Conservation (phyloP, 1,284 basidiomycete species). For the Malassezia japonica region DNA sequence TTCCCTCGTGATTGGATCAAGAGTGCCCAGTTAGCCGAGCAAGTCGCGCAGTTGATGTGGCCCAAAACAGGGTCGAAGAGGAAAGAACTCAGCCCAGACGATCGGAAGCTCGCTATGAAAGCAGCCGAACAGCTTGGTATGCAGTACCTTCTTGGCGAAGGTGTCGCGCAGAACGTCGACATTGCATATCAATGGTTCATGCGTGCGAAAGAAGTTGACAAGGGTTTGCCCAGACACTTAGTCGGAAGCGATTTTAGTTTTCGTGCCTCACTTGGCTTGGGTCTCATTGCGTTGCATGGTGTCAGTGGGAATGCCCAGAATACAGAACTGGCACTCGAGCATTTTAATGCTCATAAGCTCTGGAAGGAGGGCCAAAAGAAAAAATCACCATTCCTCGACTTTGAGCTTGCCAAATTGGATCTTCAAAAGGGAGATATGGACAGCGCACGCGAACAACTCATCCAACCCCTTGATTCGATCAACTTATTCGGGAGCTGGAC, state of each 20-base stretch:
- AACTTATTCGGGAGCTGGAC: no score
- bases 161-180: constrained; percentile 64
- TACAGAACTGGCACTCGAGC: constrained; percentile 54
- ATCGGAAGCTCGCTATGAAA: neutral
- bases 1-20: constrained; percentile 29
- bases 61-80: neutral
- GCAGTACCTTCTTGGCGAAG: constrained; percentile 90
- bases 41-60: neutral
- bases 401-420: no score
- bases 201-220: no score
- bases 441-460: no score
- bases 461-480: neutral
- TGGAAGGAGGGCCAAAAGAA: no score
- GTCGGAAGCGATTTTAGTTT: no score
- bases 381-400: no score
- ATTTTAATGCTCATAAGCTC: neutral
- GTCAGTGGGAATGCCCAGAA: constrained; percentile 86
- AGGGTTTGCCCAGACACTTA: no score
- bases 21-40: neutral
- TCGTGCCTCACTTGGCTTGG: constrained; percentile 70
- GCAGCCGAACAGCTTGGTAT: constrained; percentile 58
- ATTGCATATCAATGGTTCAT: constrained; percentile 89
- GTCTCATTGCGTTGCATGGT: constrained; percentile 59
- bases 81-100: neutral
- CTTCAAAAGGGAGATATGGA: neutral